These are phyloP conservation scores for Cytospora chrysosperma DNA, from an alignment of 2,329 filamentous ascomycete genomes.

Conservation along the genomic window DNA sequence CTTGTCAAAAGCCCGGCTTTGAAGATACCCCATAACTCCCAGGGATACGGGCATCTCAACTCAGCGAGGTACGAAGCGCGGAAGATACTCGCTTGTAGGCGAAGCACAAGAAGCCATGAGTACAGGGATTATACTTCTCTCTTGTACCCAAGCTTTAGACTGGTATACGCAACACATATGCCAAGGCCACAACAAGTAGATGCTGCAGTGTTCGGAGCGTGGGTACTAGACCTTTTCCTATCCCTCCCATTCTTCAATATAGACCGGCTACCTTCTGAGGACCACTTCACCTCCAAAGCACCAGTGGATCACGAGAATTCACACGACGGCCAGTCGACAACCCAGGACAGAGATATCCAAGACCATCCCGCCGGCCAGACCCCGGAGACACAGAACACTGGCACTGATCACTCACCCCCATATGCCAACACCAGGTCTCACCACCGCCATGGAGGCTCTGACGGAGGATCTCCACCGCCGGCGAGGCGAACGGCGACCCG, in stretches of 20 bases:
- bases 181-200: neutral
- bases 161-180: neutral
- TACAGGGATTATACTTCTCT: neutral
- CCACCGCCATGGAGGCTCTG: neutral
- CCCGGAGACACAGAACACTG: neutral
- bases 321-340: neutral
- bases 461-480: slow-evolving; percentile 6
- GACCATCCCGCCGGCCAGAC: neutral
- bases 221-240: neutral
- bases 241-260: neutral
- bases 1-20: neutral
- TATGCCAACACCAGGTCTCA: neutral
- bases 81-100: neutral
- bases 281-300: neutral
- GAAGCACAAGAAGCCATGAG: neutral
- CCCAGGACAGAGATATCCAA: neutral
- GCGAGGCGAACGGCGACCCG: neutral
- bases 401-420: neutral
- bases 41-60: neutral
- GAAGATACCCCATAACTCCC: neutral
- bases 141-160: neutral
- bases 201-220: neutral
- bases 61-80: neutral
- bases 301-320: neutral
- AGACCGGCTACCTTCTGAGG: neutral